Conservation (phyloP, 345 rosid genomes). For the Pugionium dolabratum region DNA sequence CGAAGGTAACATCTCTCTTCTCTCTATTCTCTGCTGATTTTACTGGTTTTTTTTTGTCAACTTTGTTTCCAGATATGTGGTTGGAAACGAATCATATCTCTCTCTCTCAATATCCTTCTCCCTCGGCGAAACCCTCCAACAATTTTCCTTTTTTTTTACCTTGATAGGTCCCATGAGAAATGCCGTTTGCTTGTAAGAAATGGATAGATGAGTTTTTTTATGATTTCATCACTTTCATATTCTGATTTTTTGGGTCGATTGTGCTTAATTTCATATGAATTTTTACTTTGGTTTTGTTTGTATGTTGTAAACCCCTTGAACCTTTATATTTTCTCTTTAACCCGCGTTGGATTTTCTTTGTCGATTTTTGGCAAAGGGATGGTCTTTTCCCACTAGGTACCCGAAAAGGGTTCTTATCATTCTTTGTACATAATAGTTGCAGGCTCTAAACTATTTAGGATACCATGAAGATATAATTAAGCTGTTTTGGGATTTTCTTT, state of each 20-base stretch:
- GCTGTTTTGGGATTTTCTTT: too few species aligned
- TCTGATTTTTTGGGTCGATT: not conserved
- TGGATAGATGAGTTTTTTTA: not conserved
- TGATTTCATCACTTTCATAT: not conserved
- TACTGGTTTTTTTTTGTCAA: not conserved
- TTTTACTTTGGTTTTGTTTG: not conserved
- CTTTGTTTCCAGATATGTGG: not conserved
- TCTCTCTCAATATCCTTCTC: not conserved
- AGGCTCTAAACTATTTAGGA: too few species aligned
- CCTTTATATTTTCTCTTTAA: too few species aligned
- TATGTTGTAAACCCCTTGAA: too few species aligned
- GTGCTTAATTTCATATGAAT: not conserved
- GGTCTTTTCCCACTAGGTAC: too few species aligned
- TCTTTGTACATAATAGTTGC: too few species aligned
- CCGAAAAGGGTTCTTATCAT: too few species aligned
- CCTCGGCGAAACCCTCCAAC: slow-evolving; percentile 1
- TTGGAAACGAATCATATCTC: slow-evolving; percentile 1
- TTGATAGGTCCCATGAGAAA: not conserved
- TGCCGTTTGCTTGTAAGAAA: not conserved
- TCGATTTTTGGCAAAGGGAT: too few species aligned
- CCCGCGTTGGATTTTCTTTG: too few species aligned
- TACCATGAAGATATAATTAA: too few species aligned
- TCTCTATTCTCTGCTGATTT: not conserved
- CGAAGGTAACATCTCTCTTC: slow-evolving; percentile 17
- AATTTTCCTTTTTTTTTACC: not conserved